Base-by-base conservation (phyloP, 805 yeast genomes). In the Candida ficus region DNA sequence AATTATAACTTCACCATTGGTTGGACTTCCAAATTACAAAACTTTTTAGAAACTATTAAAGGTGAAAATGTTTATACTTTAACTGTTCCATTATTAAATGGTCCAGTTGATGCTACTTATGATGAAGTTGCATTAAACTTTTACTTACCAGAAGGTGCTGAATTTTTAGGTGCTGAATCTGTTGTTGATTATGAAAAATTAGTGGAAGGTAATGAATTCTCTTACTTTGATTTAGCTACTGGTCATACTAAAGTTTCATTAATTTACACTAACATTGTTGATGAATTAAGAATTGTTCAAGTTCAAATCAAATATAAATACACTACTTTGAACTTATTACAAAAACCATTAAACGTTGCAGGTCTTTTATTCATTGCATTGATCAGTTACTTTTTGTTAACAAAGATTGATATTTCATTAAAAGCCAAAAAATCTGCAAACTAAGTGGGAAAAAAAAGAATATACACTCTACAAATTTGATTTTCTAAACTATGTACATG, bases 1-100 rank as follows among this genome's bases (percentile, higher is more conserved):
- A 74, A 80, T 54, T 91, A 88, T 64, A 88, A 91, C 64, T 93
- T 87, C 70, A 93, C 98, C 18, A 63, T 91, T 51, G 98, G 98
- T n/a, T 93, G 96, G 96, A 76, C 81, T 37, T 75, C 78, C 48
- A 65, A 70, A 17, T 63, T 90, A 31, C 54, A 65, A 13, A 64
- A 75, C 33, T 80, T 72, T 49, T 67, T 85, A 38, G 78, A 64
- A 50, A 53, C 60, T 30, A 50, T 68, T 6, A 25, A 25, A 27
- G 44, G 50, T 21, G 54, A 50, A 17, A 65, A 66, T 10, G 64
- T 63, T 14, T 86, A 76, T 57, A 57, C 83, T 11, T 64, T 84
- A 25, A 72, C 68, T 38, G 75, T 90, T 23, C 95, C 96, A 13
- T 54, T 89, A 18, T 53, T 93, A 28, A 78, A 78, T 55, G 87